phyloP scores from a whole-genome alignment of 345 rosid genomes.

The Murraya paniculata region DNA sequence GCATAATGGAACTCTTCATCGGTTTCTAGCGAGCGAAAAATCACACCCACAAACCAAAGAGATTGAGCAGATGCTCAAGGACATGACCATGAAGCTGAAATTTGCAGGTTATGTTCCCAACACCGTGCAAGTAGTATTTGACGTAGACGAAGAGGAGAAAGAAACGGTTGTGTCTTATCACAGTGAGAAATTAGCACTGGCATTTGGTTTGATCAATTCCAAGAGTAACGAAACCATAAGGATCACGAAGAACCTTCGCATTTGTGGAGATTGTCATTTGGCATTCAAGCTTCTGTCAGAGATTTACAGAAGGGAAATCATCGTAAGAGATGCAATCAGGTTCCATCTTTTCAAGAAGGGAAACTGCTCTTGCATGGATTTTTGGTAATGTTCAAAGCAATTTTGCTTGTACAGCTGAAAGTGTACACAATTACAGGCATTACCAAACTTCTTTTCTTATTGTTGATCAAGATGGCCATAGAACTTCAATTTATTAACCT shows the following conservation, averaged over 20 bases:
- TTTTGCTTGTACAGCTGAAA: neutral
- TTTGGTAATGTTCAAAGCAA: slow-evolving; percentile 24
- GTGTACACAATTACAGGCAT: neutral
- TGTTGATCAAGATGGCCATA: neutral
- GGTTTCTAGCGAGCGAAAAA: slow-evolving; percentile 26
- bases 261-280: slow-evolving; percentile 42
- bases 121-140: slow-evolving; percentile 30
- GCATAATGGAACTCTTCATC: slow-evolving; percentile 29
- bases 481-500: too few species aligned
- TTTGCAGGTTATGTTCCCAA: slow-evolving; percentile 31
- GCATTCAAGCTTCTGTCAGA: slow-evolving; percentile 35
- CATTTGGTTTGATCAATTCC: slow-evolving; percentile 30
- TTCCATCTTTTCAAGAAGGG: slow-evolving; percentile 44
- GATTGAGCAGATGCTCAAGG: slow-evolving; percentile 31
- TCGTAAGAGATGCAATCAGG: slow-evolving; percentile 44
- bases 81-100: slow-evolving; percentile 31
- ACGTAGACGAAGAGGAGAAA: slow-evolving; percentile 43
- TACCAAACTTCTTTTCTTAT: neutral
- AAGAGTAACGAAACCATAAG: slow-evolving; percentile 24
- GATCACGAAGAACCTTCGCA: slow-evolving; percentile 43
- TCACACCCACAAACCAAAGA: slow-evolving; percentile 20
- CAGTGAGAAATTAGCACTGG: slow-evolving; percentile 44
- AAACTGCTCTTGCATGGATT: slow-evolving; percentile 41
- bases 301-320: slow-evolving; percentile 30
- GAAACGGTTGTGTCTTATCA: slow-evolving; percentile 37